A percentile compares a stretch with the other conserved stretches of the same genome.
phyloP scores from a whole-genome alignment of 805 yeast genomes.

The Wickerhamomyces ciferrii region DNA sequence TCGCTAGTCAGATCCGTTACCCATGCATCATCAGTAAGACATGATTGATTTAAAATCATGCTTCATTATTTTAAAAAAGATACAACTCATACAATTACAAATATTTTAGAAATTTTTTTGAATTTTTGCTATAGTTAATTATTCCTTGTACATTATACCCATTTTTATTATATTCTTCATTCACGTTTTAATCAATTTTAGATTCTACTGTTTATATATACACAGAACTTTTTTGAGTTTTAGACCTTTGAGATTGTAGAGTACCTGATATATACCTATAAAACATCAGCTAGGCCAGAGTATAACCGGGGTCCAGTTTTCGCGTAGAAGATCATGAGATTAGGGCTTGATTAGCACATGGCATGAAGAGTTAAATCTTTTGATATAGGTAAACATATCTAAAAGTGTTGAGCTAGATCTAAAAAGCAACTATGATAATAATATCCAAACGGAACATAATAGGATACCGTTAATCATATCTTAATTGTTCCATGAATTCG shows the following conservation, averaged over 20 bases:
- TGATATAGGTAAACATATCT: no score
- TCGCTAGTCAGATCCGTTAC: slow-evolving; percentile 9
- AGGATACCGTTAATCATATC: no score
- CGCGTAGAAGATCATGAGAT: neutral
- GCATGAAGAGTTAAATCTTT: no score
- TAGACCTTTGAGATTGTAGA: no score
- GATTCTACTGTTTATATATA: no score
- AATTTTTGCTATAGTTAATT: neutral
- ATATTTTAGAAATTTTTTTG: neutral
- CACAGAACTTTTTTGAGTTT: no score
- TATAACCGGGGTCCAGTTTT: neutral
- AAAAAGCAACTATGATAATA: neutral
- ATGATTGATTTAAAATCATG: neutral
- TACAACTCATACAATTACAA: no score
- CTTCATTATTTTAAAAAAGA: neutral
- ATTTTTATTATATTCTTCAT: neutral
- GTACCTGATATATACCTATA: no score
- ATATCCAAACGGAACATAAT: no score
- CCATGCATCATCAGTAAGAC: slow-evolving; percentile 2
- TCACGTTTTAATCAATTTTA: neutral
- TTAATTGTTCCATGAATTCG: neutral
- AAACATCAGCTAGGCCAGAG: no score
- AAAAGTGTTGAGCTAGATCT: no score
- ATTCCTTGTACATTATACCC: neutral
- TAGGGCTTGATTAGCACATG: neutral